Conservation (phyloP, 805 yeast genomes). For the Lachancea waltii region DNA sequence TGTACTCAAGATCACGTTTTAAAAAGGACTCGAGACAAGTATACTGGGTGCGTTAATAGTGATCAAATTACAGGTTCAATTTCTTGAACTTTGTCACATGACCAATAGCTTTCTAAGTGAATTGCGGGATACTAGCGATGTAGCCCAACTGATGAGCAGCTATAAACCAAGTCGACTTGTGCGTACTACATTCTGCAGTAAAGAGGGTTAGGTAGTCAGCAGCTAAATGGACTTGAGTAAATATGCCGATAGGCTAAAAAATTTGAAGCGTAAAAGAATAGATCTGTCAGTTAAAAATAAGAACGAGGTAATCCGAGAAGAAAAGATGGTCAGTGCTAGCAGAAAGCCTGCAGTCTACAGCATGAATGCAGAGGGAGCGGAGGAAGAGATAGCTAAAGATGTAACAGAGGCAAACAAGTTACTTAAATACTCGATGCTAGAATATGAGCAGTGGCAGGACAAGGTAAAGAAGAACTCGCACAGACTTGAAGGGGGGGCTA, state of each 20-base stretch:
- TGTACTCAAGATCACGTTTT: too few relatives aligned
- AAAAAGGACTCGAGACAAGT: too few relatives aligned
- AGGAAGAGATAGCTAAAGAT: not conserved
- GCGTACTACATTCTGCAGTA: not conserved
- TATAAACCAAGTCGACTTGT: not conserved
- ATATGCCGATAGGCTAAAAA: constrained; percentile 14
- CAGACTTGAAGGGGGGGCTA: constrained; percentile 6
- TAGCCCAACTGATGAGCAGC: too few relatives aligned
- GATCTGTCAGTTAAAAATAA: constrained; percentile 19
- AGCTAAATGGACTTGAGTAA: constrained; percentile 11
- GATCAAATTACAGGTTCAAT: too few relatives aligned
- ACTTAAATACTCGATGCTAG: constrained; percentile 21
- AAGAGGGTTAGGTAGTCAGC: not conserved
- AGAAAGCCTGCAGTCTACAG: constrained; percentile 25
- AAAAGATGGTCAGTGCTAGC: constrained; percentile 6
- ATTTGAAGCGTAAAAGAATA: constrained; percentile 15
- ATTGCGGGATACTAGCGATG: too few relatives aligned
- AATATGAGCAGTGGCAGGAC: constrained; percentile 23
- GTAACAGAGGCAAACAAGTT: constrained; percentile 9
- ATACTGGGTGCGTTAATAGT: too few relatives aligned
- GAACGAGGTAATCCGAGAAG: constrained; percentile 17
- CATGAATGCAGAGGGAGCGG: constrained; percentile 12
- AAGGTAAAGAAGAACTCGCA: constrained; percentile 7
- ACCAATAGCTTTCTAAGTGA: too few relatives aligned
- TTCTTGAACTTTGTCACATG: too few relatives aligned